phyloP scores from a whole-genome alignment of 1,284 basidiomycete genomes.

The Ustilago xerochloae region DNA sequence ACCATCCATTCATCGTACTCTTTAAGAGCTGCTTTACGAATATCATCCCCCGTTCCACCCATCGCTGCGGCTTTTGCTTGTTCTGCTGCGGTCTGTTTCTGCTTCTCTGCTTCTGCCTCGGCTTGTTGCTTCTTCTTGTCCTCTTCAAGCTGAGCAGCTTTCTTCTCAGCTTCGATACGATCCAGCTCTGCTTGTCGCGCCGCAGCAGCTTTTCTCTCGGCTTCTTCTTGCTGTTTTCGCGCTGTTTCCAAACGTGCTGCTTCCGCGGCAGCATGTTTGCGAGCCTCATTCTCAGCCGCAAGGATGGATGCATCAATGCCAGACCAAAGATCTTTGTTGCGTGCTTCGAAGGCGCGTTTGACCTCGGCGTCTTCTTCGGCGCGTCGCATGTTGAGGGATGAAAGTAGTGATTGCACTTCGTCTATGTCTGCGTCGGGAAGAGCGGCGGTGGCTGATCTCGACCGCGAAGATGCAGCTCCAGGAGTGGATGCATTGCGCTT shows the following conservation, averaged over 20 bases:
- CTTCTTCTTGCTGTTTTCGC: slow-evolving; percentile 55
- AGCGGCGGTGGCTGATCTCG: slow-evolving; percentile 4
- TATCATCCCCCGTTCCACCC: slow-evolving; percentile 46
- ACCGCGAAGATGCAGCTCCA: slow-evolving; percentile 1
- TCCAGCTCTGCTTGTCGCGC: slow-evolving; percentile 55
- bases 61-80: slow-evolving; percentile 31
- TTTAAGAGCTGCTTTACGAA: slow-evolving; percentile 34
- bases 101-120: slow-evolving; percentile 41
- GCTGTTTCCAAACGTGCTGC: slow-evolving; percentile 54
- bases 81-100: slow-evolving; percentile 41
- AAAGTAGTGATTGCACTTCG: slow-evolving; percentile 53
- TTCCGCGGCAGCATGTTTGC: slow-evolving; percentile 48
- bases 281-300: slow-evolving; percentile 53
- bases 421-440: slow-evolving; percentile 40
- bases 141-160: slow-evolving; percentile 42
- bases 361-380: slow-evolving; percentile 51
- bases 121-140: slow-evolving; percentile 27
- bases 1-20: slow-evolving; percentile 56
- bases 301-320: slow-evolving; percentile 63
- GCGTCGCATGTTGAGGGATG: slow-evolving; percentile 53
- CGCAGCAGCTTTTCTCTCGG: slow-evolving; percentile 50
- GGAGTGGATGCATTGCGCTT: slow-evolving; percentile 1
- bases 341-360: slow-evolving; percentile 58
- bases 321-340: slow-evolving; percentile 61
- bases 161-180: slow-evolving; percentile 57